Percentiles rank a stretch among this genome's conserved stretches.
Evolutionary conservation across 1,284 basidiomycete species (phyloP).

Genomic region (Vanrija sp.): DNA sequence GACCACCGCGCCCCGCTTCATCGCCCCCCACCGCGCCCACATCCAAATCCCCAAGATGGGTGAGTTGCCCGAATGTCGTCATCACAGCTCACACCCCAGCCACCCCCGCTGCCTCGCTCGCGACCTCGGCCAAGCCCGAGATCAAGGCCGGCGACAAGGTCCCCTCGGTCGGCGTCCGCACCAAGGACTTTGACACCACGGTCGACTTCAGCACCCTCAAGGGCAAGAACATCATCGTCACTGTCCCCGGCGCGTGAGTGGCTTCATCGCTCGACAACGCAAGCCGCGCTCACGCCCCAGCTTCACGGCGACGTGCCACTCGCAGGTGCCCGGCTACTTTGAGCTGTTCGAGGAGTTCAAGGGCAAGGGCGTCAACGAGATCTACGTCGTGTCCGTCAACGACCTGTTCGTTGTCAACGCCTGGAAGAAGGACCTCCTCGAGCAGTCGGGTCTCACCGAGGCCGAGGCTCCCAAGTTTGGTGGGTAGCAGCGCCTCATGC

Average conservation of each 20-base stretch:
- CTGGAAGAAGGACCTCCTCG: constrained; percentile 64
- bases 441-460: constrained; percentile 5
- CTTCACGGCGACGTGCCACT: constrained; percentile 59
- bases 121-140: constrained; percentile 49
- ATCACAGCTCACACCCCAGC: too few species aligned
- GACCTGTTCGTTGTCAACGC: constrained; percentile 61
- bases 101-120: constrained; percentile 46
- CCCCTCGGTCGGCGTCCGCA: constrained; percentile 57
- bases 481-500: constrained; percentile 15
- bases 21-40: too few species aligned
- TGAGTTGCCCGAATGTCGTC: too few species aligned
- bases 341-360: constrained; percentile 60
- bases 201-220: constrained; percentile 55
- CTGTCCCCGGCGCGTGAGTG: constrained; percentile 46
- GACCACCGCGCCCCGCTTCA: too few species aligned
- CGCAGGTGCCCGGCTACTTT: constrained; percentile 65
- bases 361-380: constrained; percentile 63
- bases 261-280: background rate
- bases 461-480: constrained; percentile 39
- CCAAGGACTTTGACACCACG: constrained; percentile 55
- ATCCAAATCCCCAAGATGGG: too few species aligned
- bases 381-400: constrained; percentile 68
- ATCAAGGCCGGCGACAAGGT: constrained; percentile 55
- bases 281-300: constrained; percentile 12
- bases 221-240: constrained; percentile 68